Base-by-base conservation (phyloP, 2,329 filamentous ascomycete species). In the Tetracladium maxilliforme region DNA sequence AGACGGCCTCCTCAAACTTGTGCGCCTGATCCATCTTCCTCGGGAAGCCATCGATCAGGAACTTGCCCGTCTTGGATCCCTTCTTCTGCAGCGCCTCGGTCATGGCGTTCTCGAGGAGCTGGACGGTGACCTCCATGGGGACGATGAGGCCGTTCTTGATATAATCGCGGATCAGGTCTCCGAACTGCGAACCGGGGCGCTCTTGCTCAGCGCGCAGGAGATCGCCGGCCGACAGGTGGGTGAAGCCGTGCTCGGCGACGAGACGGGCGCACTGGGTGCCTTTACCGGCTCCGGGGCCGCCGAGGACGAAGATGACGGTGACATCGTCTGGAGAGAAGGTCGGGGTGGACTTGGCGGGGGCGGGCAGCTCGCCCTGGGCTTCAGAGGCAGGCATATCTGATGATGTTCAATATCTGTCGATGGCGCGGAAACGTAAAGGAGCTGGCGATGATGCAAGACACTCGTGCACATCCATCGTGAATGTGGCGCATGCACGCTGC, bases 101-200 rank as follows among this genome's bases (percentile, higher is more conserved):
- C 82, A 98, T 95, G 30, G 86, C 83, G 52, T 93, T 92, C 56
- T 94, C 86, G 21, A 98, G 68, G 18, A 98, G 58, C 42, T 86
- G 77, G 31, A 98, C 78, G 5, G 90, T 98, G 25, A 95, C 84
- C 52, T 95, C 87, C 82, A 93, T 92, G n/a, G 90, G 90, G 35
- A 98, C 90, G 51, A 98, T 98, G 40, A 73, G 73, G 31, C 90
- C 90, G 48, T 98, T 77, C 46, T 78, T 81, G 63, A 98, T 98
- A 59, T 90, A 86, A 40, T 77, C 68, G 49, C 77, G 77, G 66
- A 98, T 98, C 56, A 95, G 66, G 37, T 84, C 71, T 48, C 90
- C 90, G 49, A 92, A 95, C 52, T 94, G 64, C 36, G 74, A 83
- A 30, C 82, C 86, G 0, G 70, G 66, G 5, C 87, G 79, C 44